A percentile compares a stretch with the other conserved stretches of the same genome.
Evolutionary conservation across 164 flowering plant species (phyloP).

Genomic region (Piper betle): DNA sequence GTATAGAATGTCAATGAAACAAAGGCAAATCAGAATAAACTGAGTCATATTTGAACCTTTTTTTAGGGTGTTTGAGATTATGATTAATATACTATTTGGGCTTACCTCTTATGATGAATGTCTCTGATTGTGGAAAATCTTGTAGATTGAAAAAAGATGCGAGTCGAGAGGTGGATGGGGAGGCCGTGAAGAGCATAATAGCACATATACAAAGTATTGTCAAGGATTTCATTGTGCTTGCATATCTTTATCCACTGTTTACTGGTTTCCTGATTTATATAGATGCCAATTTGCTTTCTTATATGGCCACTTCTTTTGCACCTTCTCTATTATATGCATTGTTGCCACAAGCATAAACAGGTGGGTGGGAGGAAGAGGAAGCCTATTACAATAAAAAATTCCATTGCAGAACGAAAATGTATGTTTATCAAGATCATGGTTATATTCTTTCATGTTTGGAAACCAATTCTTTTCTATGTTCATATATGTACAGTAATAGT

Average conservation of each 20-base stretch:
- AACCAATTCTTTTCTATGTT: too few relatives aligned
- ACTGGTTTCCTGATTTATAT: background rate
- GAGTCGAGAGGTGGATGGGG: background rate
- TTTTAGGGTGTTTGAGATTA: too few relatives aligned
- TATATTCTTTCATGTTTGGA: background rate
- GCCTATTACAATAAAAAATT: background rate
- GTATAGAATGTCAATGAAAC: too few relatives aligned
- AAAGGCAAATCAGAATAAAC: too few relatives aligned
- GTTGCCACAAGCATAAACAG: background rate
- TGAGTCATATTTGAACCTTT: too few relatives aligned
- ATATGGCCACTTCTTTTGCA: background rate
- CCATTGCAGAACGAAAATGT: too few relatives aligned
- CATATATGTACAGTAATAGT: background rate
- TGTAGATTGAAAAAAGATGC: background rate
- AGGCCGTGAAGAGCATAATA: background rate
- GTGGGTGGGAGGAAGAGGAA: background rate
- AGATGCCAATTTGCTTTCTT: too few relatives aligned
- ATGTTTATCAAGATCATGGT: background rate
- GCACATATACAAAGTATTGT: background rate
- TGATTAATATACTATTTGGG: too few relatives aligned
- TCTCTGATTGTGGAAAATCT: background rate
- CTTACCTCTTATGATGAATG: conserved; percentile 1
- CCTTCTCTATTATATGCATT: background rate
- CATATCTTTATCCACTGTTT: background rate
- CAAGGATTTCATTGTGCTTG: background rate